phyloP scores from a whole-genome alignment of 306 rosid genomes.

The Lupinus albus region DNA sequence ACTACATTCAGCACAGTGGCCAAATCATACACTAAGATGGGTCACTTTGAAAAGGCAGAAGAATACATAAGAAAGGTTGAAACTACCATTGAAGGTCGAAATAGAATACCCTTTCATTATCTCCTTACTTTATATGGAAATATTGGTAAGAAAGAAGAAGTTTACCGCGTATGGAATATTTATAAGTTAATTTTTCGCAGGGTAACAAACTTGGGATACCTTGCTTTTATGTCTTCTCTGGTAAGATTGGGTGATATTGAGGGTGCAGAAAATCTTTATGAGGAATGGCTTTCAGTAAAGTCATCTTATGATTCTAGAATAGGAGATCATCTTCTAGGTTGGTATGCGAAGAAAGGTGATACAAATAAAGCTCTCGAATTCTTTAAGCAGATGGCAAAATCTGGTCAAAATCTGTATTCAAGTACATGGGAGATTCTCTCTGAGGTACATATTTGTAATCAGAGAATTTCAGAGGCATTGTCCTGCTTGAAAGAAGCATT shows the following conservation, averaged over 20 bases:
- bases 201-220: constrained; percentile 88
- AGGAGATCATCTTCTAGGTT: constrained; percentile 65
- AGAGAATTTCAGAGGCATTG: constrained; percentile 60
- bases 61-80: constrained; percentile 74
- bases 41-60: constrained; percentile 69
- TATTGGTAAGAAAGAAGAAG: constrained; percentile 76
- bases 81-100: constrained; percentile 74
- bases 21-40: constrained; percentile 81
- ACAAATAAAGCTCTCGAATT: constrained; percentile 61
- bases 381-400: constrained; percentile 58
- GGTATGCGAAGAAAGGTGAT: constrained; percentile 56
- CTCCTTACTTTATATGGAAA: constrained; percentile 81
- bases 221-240: constrained; percentile 72
- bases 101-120: constrained; percentile 83
- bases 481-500: constrained; percentile 80
- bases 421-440: constrained; percentile 82
- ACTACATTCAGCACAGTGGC: constrained; percentile 92
- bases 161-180: constrained; percentile 78
- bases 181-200: constrained; percentile 68
- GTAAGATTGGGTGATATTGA: constrained; percentile 74
- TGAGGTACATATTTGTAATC: constrained; percentile 60
- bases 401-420: constrained; percentile 73
- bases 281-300: constrained; percentile 77
- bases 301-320: constrained; percentile 77
- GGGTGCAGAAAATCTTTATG: constrained; percentile 71